Evolutionary conservation across 2,329 filamentous ascomycete species (phyloP), one percentile per base, ranked within the genome.

Genomic region (Penicillium expansum): DNA sequence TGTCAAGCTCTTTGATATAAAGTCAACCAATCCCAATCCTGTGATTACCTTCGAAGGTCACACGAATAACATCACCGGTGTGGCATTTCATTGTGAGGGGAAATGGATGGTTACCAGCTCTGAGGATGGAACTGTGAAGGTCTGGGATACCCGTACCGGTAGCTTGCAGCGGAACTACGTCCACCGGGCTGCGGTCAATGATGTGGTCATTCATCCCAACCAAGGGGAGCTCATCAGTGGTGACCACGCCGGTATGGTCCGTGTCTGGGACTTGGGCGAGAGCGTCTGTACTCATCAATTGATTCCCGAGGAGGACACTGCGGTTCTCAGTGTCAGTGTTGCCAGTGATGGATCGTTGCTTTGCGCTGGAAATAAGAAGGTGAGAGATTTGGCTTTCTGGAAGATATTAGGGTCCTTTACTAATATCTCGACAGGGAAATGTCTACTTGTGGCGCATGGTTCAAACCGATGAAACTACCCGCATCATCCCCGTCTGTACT

Each of bases 21-120:
- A 96, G 71, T 96, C 92, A 16, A 93, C 91, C n/a, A 97, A 97
- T 69, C 92, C 94, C 2, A 94, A 93, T 64, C 89, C 94, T 1
- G 83, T 97, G 24, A 85, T 97, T 69, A 92, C 89, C 20, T 97
- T 99, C 69, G 93, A 97, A 72, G 94, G 94, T 41, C 94, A 99
- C 77, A 94, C 91, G 13, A 91, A 88, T 64, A 99, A 99, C 70
- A 88, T 99, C 71, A 99, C 94, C 0, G 94, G 94, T 42, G 90
- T 99, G 45, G 92, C 92, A 11, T 99, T 99, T 73, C 94, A 99
- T 75, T 97, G 93, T 74, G 94, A 99, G 76, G 92, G 93, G 11
- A 99, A 99, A 78, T 99, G 94, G 94, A 97, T 99, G 90, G 94
- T 97, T 18, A 99, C 94, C 10, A 95, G 90, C 74, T 96, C 91